Evolutionary conservation across 148 eudicot species (phyloP).

Genomic region (Drosera capensis): DNA sequence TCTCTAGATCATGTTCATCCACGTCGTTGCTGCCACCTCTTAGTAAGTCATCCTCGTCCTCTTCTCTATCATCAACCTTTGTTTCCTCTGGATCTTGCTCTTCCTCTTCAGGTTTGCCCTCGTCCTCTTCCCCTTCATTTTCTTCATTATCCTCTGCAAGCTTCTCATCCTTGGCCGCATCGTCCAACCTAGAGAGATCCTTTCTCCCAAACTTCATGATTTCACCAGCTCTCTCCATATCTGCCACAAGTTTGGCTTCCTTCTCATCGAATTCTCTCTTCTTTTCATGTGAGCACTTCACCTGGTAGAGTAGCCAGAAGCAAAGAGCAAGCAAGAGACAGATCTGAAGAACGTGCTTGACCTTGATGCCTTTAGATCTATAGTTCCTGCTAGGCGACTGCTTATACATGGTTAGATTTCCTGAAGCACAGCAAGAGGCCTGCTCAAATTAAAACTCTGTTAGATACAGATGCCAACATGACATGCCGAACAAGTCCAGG

Average conservation of each 20-base stretch:
- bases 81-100: slow-evolving; percentile 29
- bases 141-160: slow-evolving; percentile 43
- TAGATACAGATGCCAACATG: no score
- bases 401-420: slow-evolving; percentile 38
- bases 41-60: slow-evolving; percentile 2
- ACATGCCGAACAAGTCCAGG: no score
- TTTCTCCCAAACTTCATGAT: slow-evolving; percentile 39
- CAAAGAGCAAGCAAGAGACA: slow-evolving; percentile 70
- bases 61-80: slow-evolving; percentile 23
- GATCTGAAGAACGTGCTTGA: slow-evolving; percentile 54
- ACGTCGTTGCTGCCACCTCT: background rate
- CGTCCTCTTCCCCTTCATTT: slow-evolving; percentile 30
- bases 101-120: slow-evolving; percentile 21
- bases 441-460: slow-evolving; percentile 1
- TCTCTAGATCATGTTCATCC: slow-evolving; percentile 13
- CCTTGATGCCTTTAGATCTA: slow-evolving; percentile 63
- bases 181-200: slow-evolving; percentile 13
- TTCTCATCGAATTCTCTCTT: slow-evolving; percentile 46
- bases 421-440: background rate
- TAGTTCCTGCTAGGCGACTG: slow-evolving; percentile 57
- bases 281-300: slow-evolving; percentile 80
- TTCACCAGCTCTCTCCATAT: slow-evolving; percentile 12
- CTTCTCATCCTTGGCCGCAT: slow-evolving; percentile 14
- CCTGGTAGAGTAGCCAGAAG: slow-evolving; percentile 85
- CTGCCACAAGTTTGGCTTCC: slow-evolving; percentile 18